These are phyloP conservation scores for Pseudopithomyces chartarum DNA, from an alignment of 2,329 filamentous ascomycete species.

Conservation along the genomic window DNA sequence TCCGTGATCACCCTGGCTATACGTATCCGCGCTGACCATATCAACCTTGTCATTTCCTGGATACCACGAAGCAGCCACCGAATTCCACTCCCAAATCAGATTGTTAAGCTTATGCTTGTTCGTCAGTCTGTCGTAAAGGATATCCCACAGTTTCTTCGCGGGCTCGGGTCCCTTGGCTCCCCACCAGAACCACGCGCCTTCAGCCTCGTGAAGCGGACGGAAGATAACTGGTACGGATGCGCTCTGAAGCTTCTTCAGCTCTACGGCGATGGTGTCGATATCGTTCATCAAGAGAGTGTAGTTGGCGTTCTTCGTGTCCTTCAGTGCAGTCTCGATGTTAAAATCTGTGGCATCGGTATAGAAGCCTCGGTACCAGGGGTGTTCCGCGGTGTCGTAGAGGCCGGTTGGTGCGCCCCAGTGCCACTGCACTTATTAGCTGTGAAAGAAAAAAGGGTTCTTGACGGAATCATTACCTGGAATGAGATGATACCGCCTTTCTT, in stretches of 20 bases:
- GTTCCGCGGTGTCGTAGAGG: conserved; percentile 52
- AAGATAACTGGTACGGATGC: conserved; percentile 55
- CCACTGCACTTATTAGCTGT: conserved; percentile 37
- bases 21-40: conserved; percentile 54
- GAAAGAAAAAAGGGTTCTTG: too few species aligned
- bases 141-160: conserved; percentile 50
- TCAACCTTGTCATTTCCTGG: conserved; percentile 54
- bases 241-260: conserved; percentile 51
- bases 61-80: conserved; percentile 53
- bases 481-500: conserved; percentile 54
- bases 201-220: conserved; percentile 57
- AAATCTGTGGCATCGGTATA: conserved; percentile 58
- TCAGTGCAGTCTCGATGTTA: conserved; percentile 51
- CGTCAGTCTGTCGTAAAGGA: conserved; percentile 54
- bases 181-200: conserved; percentile 61
- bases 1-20: conserved; percentile 51
- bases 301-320: conserved; percentile 51
- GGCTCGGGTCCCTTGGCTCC: conserved; percentile 54
- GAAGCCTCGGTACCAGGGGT: conserved; percentile 57
- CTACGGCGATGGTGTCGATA: conserved; percentile 55
- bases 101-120: conserved; percentile 54
- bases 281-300: conserved; percentile 55
- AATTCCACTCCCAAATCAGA: conserved; percentile 59
- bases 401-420: conserved; percentile 56
- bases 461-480: conserved; percentile 23